A percentile compares a stretch with the other conserved stretches of the same genome.
Conservation (phyloP, 192 early-diverging fungal genomes). For the Dispira simplex region DNA sequence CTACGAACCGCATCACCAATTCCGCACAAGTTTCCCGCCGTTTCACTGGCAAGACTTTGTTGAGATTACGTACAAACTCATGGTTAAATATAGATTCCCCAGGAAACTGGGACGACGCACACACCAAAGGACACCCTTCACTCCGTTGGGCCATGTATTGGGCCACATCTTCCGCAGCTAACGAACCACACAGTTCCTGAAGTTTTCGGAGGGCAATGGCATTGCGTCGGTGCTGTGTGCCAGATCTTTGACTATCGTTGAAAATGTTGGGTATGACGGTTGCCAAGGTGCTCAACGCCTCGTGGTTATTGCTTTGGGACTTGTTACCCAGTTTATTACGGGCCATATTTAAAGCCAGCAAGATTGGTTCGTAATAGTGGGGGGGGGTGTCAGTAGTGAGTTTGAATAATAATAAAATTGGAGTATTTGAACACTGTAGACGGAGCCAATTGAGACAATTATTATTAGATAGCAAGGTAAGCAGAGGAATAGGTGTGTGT, state of each 20-base stretch:
- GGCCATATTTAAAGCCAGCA: too few species aligned
- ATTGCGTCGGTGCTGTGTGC: constrained; percentile 49
- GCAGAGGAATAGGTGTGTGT: too few species aligned
- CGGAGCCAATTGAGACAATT: too few species aligned
- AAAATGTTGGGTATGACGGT: constrained; percentile 50
- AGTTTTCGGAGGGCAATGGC: constrained; percentile 59
- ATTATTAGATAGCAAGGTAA: too few species aligned
- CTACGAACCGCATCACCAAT: constrained; percentile 54
- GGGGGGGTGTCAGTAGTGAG: too few species aligned
- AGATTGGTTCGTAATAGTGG: too few species aligned
- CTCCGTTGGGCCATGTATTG: constrained; percentile 18
- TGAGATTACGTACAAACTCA: constrained; percentile 62
- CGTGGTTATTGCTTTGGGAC: neutral
- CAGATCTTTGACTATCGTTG: constrained; percentile 53
- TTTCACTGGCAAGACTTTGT: constrained; percentile 58
- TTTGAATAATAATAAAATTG: too few species aligned
- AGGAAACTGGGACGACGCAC: constrained; percentile 2
- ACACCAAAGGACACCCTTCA: constrained; percentile 7
- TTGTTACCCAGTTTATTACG: neutral
- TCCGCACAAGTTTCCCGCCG: constrained; percentile 57
- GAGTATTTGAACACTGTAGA: too few species aligned
- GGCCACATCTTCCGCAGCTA: constrained; percentile 15
- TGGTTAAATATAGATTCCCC: constrained; percentile 56
- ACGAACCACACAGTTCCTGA: constrained; percentile 34
- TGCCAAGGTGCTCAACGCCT: constrained; percentile 17